Conservation (phyloP, 495 filamentous ascomycete species). For the Pyrenula aspistea region DNA sequence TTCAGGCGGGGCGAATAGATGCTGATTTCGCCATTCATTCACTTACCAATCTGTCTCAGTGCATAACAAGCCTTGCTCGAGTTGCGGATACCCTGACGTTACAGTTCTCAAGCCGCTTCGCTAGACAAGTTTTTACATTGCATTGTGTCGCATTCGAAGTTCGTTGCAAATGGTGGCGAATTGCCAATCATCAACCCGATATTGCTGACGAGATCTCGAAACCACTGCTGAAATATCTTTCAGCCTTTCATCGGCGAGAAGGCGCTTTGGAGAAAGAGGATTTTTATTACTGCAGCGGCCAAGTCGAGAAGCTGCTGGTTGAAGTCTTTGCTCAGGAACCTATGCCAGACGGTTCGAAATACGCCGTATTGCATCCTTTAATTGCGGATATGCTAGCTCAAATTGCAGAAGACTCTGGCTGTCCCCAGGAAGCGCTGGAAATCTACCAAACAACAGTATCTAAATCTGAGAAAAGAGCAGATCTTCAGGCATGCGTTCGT, state of each 20-base stretch:
- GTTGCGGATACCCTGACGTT: background rate
- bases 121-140: constrained; percentile 23
- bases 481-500: constrained; percentile 24
- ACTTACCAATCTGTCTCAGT: background rate
- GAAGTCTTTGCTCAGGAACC: background rate
- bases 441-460: constrained; percentile 22
- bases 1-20: background rate
- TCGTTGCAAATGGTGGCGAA: constrained; percentile 56
- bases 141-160: constrained; percentile 57
- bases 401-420: constrained; percentile 32
- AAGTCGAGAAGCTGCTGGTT: background rate
- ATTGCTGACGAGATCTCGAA: constrained; percentile 55
- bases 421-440: constrained; percentile 30
- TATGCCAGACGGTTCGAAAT: background rate
- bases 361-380: background rate
- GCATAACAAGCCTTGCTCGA: background rate
- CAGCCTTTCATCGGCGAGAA: constrained; percentile 32
- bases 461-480: constrained; percentile 20
- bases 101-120: background rate
- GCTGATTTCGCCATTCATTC: background rate
- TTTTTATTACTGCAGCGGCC: background rate
- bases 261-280: background rate
- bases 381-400: constrained; percentile 26
- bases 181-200: constrained; percentile 58
- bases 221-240: constrained; percentile 55